Conservation (phyloP, 768 basidiomycete species). For the Lentinula aciculospora region DNA sequence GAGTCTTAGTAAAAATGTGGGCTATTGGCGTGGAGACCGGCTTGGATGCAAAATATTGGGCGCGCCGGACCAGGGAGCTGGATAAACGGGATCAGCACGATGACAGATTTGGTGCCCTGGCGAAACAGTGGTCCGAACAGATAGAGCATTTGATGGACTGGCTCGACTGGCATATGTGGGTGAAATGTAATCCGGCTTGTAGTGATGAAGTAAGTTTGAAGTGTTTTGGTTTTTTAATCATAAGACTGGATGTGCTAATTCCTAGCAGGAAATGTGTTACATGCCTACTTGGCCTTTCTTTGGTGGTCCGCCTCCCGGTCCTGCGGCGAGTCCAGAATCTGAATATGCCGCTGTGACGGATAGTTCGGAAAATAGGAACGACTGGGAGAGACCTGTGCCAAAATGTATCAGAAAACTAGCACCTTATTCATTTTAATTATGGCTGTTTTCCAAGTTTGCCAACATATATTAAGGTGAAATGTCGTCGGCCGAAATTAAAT, state of each 20-base stretch:
- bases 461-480: neutral
- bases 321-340: neutral
- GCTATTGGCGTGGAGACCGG: constrained; percentile 29
- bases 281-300: constrained; percentile 40
- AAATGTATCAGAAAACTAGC: constrained; percentile 22
- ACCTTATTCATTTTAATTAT: constrained; percentile 12
- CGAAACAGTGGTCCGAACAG: constrained; percentile 26
- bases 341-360: neutral
- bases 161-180: constrained; percentile 51
- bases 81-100: neutral
- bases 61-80: neutral
- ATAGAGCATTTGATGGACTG: constrained; percentile 35
- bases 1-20: constrained; percentile 41
- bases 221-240: constrained; percentile 12
- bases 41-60: constrained; percentile 12
- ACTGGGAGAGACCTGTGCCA: constrained; percentile 19
- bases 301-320: constrained; percentile 4
- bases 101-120: neutral
- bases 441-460: neutral
- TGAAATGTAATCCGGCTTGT: constrained; percentile 42
- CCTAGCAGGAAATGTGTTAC: constrained; percentile 33
- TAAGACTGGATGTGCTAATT: neutral
- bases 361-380: constrained; percentile 7
- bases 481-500: no score
- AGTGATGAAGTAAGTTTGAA: constrained; percentile 36